Base-by-base conservation (phyloP, 2,329 filamentous ascomycete species). In the Microdochium paspali region DNA sequence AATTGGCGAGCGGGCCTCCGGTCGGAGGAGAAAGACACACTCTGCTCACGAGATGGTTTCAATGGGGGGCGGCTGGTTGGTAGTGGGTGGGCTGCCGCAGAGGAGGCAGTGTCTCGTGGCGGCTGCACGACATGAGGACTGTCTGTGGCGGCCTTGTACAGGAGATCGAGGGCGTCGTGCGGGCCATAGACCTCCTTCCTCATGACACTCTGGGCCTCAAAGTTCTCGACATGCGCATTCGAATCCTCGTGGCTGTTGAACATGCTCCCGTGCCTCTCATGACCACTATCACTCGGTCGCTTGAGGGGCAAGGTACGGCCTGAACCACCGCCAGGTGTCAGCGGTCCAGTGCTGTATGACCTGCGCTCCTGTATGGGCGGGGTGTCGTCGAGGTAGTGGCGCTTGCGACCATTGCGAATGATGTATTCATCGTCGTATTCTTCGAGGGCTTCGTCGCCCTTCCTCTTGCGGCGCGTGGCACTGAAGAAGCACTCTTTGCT, bases 401-500 rank as follows among this genome's bases (percentile, higher is more conserved):
- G 78, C 67, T 89, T 89, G 51, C 87, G 76, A 42, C 84, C 85
- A 65, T 87, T 88, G 56, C 85, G 79, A 26, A 85, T 62, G 49
- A 85, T 79, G 62, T 87, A 87, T 53, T 88, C 84, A 56, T 81
- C 78, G 49, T 71, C 70, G 24, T 66, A 67, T 46, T 76, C 75
- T 20, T 70, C 74, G 30, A 71, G 58, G 58, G 70, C 79, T 55
- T 86, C 72, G 55, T 74, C 80, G 44, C 77, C 77, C 74, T 93
- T 94, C 62, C 90, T 82, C 80, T 97, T 97, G 61, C 93, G 83
- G 45, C 93, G 79, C 26, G 90, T 97, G 20, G 90, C 88, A 52
- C 90, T 95, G 73, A 98, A 98, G 76, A 85, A 95, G 72, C 93
- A 98, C 59, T 95, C 85, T 66, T 97, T 97, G 70, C 85, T 89